Evolutionary conservation across 164 flowering plant species (phyloP).

Genomic region (Tetrastigma voinierianum): DNA sequence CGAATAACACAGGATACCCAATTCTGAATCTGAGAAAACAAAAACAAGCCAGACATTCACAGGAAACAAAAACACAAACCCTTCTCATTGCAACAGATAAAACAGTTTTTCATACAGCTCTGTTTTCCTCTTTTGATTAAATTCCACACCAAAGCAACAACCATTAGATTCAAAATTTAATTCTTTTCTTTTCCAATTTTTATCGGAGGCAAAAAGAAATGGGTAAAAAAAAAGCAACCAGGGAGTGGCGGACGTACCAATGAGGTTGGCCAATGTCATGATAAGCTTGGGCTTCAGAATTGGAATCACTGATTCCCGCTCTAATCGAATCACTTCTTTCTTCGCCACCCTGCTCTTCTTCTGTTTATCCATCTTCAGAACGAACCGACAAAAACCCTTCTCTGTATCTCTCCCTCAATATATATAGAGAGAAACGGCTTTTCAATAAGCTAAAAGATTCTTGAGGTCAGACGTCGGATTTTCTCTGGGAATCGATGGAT

Average conservation of each 20-base stretch:
- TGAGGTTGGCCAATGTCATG: conserved; percentile 75
- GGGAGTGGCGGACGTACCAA: conserved; percentile 41
- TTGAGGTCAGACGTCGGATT: too few species aligned
- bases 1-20: background rate
- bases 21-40: background rate
- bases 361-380: conserved; percentile 21
- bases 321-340: conserved; percentile 57
- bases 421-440: too few species aligned
- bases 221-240: background rate
- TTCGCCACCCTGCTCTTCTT: conserved; percentile 15
- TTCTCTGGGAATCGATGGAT: too few species aligned
- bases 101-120: too few species aligned
- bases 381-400: background rate
- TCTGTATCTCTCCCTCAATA: background rate
- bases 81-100: background rate
- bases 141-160: too few species aligned
- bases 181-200: too few species aligned
- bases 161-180: too few species aligned
- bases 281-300: conserved; percentile 70
- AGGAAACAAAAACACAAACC: background rate
- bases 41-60: background rate
- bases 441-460: too few species aligned
- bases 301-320: conserved; percentile 78
- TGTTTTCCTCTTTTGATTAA: too few species aligned
- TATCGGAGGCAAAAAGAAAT: background rate